Evolutionary conservation across 768 basidiomycete species (phyloP).

Genomic region (Tulasnella sp.): DNA sequence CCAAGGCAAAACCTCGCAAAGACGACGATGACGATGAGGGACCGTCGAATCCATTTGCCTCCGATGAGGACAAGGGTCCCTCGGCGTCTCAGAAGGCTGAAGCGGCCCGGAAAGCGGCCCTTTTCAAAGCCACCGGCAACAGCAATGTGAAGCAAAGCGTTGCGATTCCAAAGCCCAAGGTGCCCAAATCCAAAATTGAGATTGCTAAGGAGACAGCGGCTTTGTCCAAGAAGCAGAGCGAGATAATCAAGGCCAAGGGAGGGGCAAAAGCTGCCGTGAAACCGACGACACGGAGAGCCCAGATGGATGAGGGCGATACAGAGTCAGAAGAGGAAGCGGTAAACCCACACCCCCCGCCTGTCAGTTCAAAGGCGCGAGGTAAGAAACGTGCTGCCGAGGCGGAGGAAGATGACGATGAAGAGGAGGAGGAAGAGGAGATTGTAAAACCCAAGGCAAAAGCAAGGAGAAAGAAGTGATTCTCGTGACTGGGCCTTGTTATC

Average conservation of each 20-base stretch:
- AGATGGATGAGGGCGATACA: not conserved
- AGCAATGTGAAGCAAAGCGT: not conserved
- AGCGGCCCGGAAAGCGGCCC: not conserved
- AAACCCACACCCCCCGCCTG: not conserved
- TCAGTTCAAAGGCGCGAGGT: not conserved
- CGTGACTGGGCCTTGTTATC: no score
- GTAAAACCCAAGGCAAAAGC: not conserved
- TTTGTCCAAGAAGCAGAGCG: not conserved
- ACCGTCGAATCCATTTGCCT: conserved; percentile 54
- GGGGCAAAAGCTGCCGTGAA: not conserved
- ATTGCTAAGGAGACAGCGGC: not conserved
- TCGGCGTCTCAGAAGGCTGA: conserved; percentile 18
- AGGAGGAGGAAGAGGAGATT: not conserved
- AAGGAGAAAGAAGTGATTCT: not conserved
- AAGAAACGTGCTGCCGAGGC: not conserved
- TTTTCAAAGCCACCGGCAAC: not conserved
- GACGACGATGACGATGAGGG: conserved; percentile 48
- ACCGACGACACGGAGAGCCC: not conserved
- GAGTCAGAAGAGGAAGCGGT: conserved; percentile 1
- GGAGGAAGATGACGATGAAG: not conserved
- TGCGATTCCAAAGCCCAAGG: not conserved
- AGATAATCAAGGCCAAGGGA: not conserved
- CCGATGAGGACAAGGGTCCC: conserved; percentile 48
- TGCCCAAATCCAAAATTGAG: not conserved
- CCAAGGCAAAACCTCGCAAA: conserved; percentile 52